A percentile compares a stretch with the other conserved stretches of the same genome.
phyloP scores from a whole-genome alignment of 495 filamentous ascomycete genomes.

The Aspergillus conjunctus region DNA sequence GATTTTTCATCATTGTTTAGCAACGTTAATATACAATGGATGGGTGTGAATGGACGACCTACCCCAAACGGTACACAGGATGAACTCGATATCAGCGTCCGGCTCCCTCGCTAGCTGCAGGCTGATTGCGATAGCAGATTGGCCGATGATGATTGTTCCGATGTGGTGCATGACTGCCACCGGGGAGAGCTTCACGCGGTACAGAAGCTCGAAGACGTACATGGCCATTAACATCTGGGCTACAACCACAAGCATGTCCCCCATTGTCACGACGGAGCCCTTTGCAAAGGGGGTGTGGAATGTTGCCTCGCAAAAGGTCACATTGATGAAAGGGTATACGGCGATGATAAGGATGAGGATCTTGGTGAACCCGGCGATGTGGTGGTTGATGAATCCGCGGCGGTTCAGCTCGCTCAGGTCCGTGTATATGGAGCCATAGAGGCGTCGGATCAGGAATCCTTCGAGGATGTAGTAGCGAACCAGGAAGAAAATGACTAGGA shows the following conservation, averaged over 20 bases:
- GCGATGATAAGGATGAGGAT: constrained; percentile 44
- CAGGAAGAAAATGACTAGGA: constrained; percentile 45
- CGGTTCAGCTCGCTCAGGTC: constrained; percentile 39
- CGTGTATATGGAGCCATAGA: constrained; percentile 43
- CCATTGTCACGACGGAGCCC: constrained; percentile 38
- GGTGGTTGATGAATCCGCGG: constrained; percentile 53
- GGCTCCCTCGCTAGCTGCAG: constrained; percentile 39
- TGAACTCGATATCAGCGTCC: constrained; percentile 52
- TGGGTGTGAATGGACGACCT: constrained; percentile 8
- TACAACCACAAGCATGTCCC: constrained; percentile 45
- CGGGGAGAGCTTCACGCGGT: constrained; percentile 44
- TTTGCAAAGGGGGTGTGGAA: constrained; percentile 38
- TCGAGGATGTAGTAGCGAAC: constrained; percentile 49
- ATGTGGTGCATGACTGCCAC: constrained; percentile 49
- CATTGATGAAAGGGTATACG: constrained; percentile 48
- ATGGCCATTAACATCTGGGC: constrained; percentile 51
- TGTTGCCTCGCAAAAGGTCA: constrained; percentile 37
- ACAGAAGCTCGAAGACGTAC: constrained; percentile 53
- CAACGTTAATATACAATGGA: background rate
- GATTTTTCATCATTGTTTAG: background rate
- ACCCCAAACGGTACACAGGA: constrained; percentile 54
- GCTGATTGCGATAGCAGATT: constrained; percentile 49
- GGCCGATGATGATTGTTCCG: constrained; percentile 51
- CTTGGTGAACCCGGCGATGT: constrained; percentile 50
- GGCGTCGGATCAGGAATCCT: constrained; percentile 37